phyloP scores from a whole-genome alignment of 768 basidiomycete species.

The Russula earlei region DNA sequence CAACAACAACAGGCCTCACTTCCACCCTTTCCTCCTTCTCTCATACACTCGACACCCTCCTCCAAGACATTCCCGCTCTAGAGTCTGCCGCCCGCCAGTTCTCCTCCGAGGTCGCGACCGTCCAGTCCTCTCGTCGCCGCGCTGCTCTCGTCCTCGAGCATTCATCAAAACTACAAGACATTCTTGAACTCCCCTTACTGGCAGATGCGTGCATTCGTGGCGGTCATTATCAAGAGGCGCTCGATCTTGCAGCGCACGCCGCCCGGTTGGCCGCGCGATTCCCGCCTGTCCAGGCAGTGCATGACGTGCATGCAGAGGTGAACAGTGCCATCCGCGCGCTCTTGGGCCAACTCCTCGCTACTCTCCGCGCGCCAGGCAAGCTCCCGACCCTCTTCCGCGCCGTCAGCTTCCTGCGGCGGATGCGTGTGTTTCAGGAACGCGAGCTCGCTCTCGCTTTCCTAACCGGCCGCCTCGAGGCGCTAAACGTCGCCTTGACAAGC shows the following conservation, averaged over 20 bases:
- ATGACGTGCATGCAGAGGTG: slow-evolving; percentile 57
- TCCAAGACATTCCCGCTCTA: slow-evolving; percentile 66
- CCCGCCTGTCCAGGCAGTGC: slow-evolving; percentile 41
- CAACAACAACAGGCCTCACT: slow-evolving; percentile 64
- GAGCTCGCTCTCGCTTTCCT: slow-evolving; percentile 85
- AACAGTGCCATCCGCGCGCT: slow-evolving; percentile 56
- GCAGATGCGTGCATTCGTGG: slow-evolving; percentile 91
- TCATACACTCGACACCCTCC: slow-evolving; percentile 57
- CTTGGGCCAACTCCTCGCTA: slow-evolving; percentile 66
- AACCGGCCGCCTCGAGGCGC: slow-evolving; percentile 56
- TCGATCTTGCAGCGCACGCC: slow-evolving; percentile 74
- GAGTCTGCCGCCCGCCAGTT: slow-evolving; percentile 67
- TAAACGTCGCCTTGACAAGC: slow-evolving; percentile 47
- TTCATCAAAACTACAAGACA: slow-evolving; percentile 84
- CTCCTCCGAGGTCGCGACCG: slow-evolving; percentile 57
- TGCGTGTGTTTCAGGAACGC: slow-evolving; percentile 60
- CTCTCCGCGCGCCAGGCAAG: slow-evolving; percentile 78
- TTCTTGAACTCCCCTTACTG: slow-evolving; percentile 83
- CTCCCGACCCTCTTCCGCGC: slow-evolving; percentile 87
- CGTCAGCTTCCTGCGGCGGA: slow-evolving; percentile 75
- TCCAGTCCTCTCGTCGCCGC: slow-evolving; percentile 66
- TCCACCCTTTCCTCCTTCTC: slow-evolving; percentile 68
- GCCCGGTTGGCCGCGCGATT: slow-evolving; percentile 33
- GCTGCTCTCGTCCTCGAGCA: slow-evolving; percentile 86
- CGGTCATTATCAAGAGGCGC: slow-evolving; percentile 85